Conservation (phyloP, 2,329 filamentous ascomycete species). For the Celoporthe dispersa region DNA sequence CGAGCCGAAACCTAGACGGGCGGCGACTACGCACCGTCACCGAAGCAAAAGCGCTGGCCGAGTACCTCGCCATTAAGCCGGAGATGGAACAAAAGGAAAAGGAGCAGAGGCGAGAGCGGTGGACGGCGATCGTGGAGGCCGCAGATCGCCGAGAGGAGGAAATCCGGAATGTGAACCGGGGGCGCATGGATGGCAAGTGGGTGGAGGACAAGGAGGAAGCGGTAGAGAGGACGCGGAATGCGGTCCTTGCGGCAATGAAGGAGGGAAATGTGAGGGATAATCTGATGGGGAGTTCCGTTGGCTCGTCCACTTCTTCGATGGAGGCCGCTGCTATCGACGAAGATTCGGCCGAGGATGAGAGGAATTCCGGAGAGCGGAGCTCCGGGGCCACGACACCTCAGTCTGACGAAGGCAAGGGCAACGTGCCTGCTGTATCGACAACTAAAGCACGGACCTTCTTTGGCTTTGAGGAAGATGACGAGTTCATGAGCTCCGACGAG, state of each 20-base stretch:
- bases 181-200: conserved; percentile 86
- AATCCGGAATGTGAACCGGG: conserved; percentile 72
- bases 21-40: conserved; percentile 87
- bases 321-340: conserved; percentile 40
- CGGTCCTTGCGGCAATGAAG: conserved; percentile 73
- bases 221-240: conserved; percentile 78
- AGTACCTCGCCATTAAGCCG: conserved; percentile 93
- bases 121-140: conserved; percentile 85
- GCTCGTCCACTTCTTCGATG: conserved; percentile 47
- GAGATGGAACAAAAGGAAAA: conserved; percentile 97
- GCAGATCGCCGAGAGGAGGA: conserved; percentile 85
- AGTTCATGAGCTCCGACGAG: conserved; percentile 72
- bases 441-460: conserved; percentile 60
- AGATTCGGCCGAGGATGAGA: conserved; percentile 40
- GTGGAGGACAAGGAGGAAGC: conserved; percentile 93
- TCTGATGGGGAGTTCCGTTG: conserved; percentile 55
- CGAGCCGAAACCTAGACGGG: conserved; percentile 91
- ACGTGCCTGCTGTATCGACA: conserved; percentile 34
- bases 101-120: conserved; percentile 80
- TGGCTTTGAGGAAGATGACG: conserved; percentile 80
- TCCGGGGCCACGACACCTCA: conserved; percentile 56
- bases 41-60: conserved; percentile 92
- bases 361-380: conserved; percentile 46
- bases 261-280: conserved; percentile 66
- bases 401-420: conserved; percentile 45